A percentile compares a stretch with the other conserved stretches of the same genome.
phyloP scores from a whole-genome alignment of 2,329 filamentous ascomycete species.

The Chaetomium globosum region DNA sequence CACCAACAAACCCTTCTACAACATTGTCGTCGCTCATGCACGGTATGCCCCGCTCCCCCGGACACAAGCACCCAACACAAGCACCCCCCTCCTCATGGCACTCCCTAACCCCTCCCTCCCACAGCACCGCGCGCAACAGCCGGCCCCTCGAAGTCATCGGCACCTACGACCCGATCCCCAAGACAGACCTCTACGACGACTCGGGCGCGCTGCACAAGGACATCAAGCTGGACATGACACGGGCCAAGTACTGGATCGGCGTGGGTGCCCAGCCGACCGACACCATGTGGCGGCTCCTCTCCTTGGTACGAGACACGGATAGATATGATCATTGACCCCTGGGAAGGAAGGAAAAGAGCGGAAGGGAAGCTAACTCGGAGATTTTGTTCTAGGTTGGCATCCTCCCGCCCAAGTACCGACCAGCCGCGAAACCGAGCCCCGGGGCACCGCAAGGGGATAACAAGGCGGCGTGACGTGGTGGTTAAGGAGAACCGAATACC shows the following conservation, averaged over 20 bases:
- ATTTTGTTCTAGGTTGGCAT: constrained; percentile 42
- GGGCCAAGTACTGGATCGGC: constrained; percentile 94
- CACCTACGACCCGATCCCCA: constrained; percentile 71
- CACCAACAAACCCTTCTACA: constrained; percentile 88
- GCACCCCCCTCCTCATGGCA: not conserved
- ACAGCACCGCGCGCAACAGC: constrained; percentile 80
- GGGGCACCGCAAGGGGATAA: constrained; percentile 10
- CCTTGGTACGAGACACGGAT: constrained; percentile 37
- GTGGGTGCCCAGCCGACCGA: constrained; percentile 95
- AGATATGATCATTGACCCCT: no score
- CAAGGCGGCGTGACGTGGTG: not conserved
- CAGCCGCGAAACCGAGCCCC: constrained; percentile 31
- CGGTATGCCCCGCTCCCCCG: constrained; percentile 58
- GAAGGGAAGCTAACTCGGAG: no score
- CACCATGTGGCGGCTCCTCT: constrained; percentile 81
- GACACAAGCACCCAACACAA: constrained; percentile 7
- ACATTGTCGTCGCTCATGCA: constrained; percentile 93
- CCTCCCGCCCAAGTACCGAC: constrained; percentile 45
- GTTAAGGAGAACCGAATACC: no score
- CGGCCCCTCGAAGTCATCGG: constrained; percentile 92
- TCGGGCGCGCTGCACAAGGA: constrained; percentile 82
- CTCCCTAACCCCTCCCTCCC: constrained; percentile 8
- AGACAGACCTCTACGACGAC: constrained; percentile 60
- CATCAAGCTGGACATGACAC: constrained; percentile 77
- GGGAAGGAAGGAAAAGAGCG: not conserved